These are phyloP conservation scores for Hygrophorus russula DNA, from an alignment of 768 basidiomycete genomes.

Conservation along the genomic window DNA sequence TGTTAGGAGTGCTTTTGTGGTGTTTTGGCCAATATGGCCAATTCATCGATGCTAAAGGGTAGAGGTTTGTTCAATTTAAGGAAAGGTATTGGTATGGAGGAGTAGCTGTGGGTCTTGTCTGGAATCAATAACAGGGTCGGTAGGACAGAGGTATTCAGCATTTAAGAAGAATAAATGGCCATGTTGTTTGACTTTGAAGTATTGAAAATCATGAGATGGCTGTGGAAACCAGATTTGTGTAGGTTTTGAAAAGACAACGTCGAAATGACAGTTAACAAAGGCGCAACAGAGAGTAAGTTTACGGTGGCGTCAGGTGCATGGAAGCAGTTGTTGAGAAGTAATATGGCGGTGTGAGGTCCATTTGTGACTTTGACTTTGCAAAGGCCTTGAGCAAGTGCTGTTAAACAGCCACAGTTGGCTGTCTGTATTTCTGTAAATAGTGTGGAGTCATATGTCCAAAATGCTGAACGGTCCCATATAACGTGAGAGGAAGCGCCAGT, in stretches of 20 bases:
- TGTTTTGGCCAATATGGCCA: conserved; percentile 14
- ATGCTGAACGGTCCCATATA: conserved; percentile 7
- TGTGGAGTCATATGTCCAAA: conserved; percentile 9
- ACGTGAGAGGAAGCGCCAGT: conserved; percentile 16
- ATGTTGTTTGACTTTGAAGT: background rate
- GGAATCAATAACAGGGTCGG: background rate
- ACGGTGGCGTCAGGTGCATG: conserved; percentile 14
- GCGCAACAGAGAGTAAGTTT: conserved; percentile 14
- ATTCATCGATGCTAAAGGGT: conserved; percentile 16
- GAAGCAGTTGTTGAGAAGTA: conserved; percentile 13
- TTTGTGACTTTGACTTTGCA: conserved; percentile 5
- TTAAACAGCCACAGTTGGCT: conserved; percentile 12
- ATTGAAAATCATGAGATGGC: background rate
- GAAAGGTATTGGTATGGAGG: conserved; percentile 5
- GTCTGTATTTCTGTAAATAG: conserved; percentile 8
- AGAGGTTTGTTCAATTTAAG: background rate
- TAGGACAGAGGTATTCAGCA: background rate
- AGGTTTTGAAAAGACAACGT: conserved; percentile 4
- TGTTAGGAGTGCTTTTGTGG: conserved; percentile 10
- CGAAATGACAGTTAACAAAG: conserved; percentile 7
- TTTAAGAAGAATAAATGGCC: background rate
- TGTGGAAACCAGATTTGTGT: conserved; percentile 3
- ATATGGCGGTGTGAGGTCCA: background rate
- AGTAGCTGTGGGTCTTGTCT: background rate
- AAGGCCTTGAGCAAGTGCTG: conserved; percentile 6